Evolutionary conservation across 176 grass and related monocot genomes (phyloP).

Genomic region (Oryza glaberrima): DNA sequence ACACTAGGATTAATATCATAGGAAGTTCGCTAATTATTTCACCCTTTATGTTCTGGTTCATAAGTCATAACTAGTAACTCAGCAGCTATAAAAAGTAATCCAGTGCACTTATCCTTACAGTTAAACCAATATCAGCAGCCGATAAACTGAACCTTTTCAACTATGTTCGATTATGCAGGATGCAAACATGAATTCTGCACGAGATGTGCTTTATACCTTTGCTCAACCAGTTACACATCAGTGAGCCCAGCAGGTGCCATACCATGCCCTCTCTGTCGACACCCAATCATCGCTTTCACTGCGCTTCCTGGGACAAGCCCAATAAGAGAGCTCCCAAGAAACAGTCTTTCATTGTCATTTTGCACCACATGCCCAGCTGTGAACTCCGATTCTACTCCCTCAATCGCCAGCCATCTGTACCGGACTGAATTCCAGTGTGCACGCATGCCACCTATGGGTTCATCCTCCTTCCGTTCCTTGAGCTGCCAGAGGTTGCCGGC

Average conservation of each 20-base stretch:
- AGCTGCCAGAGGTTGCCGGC: slow-evolving; percentile 83
- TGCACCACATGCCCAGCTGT: slow-evolving; percentile 80
- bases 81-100: neutral
- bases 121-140: neutral
- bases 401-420: slow-evolving; percentile 53
- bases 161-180: slow-evolving; percentile 51
- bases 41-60: slow-evolving; percentile 30
- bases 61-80: slow-evolving; percentile 13
- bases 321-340: slow-evolving; percentile 59
- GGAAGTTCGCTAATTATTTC: neutral
- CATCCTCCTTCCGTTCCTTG: slow-evolving; percentile 79
- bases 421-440: slow-evolving; percentile 62
- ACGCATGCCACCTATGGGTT: slow-evolving; percentile 54
- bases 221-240: slow-evolving; percentile 73
- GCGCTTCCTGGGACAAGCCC: slow-evolving; percentile 67
- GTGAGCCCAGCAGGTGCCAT: slow-evolving; percentile 63
- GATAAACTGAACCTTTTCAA: neutral
- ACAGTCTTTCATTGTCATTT: slow-evolving; percentile 76
- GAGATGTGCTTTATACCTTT: slow-evolving; percentile 91
- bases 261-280: slow-evolving; percentile 88
- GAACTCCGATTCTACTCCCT: slow-evolving; percentile 52
- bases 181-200: slow-evolving; percentile 99
- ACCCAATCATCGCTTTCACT: slow-evolving; percentile 69
- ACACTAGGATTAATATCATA: slow-evolving; percentile 13
- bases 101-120: neutral